Evolutionary conservation across 1,139 yeast species (phyloP).

Genomic region (Scheffersomyces quercinus): DNA sequence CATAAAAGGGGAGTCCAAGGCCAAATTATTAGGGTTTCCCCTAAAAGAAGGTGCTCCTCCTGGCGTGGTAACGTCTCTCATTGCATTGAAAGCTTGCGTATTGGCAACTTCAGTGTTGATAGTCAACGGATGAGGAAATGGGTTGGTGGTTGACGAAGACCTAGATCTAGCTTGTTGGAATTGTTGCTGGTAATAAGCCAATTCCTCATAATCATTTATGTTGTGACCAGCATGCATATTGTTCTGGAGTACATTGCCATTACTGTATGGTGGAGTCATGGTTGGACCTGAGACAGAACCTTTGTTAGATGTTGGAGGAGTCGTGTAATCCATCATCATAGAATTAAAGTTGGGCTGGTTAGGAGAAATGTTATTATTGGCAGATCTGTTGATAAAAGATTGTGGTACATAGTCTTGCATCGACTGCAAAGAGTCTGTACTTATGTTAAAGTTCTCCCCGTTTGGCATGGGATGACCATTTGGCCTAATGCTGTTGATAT

Average conservation of each 20-base stretch:
- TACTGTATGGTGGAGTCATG: slow-evolving; percentile 14
- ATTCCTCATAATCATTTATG: slow-evolving; percentile 24
- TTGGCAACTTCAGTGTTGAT: slow-evolving; percentile 41
- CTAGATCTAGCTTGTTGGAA: slow-evolving; percentile 25
- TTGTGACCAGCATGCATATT: slow-evolving; percentile 14
- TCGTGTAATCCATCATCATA: slow-evolving; percentile 46
- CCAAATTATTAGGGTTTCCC: slow-evolving; percentile 13
- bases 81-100: slow-evolving; percentile 26
- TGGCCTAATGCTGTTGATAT: slow-evolving; percentile 38
- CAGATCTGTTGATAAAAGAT: slow-evolving; percentile 36
- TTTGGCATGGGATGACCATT: slow-evolving; percentile 10
- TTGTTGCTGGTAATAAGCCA: slow-evolving; percentile 14
- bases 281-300: slow-evolving; percentile 28
- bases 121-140: slow-evolving; percentile 38
- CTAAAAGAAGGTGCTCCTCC: not conserved
- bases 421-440: slow-evolving; percentile 47
- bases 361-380: slow-evolving; percentile 12
- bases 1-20: slow-evolving; percentile 48
- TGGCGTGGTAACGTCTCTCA: slow-evolving; percentile 18
- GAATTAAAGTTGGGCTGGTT: slow-evolving; percentile 21
- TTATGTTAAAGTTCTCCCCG: slow-evolving; percentile 26
- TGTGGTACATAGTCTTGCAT: slow-evolving; percentile 49
- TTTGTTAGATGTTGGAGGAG: slow-evolving; percentile 44
- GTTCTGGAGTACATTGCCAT: slow-evolving; percentile 15
- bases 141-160: slow-evolving; percentile 22